phyloP scores from a whole-genome alignment of 2,329 filamentous ascomycete species.

The Grosmannia serpens region DNA sequence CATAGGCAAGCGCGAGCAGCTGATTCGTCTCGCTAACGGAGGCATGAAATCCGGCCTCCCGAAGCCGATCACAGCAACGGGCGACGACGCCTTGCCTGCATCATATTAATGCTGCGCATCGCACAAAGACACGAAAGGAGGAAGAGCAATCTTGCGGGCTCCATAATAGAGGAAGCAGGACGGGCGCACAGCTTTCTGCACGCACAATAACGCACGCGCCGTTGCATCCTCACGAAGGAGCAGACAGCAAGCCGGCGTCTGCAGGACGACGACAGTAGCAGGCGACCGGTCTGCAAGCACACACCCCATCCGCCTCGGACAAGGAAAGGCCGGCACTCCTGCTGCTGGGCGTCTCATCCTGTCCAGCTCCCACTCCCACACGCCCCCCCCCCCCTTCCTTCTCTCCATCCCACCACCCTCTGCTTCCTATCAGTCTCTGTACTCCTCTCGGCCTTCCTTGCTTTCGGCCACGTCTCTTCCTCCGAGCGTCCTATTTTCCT shows the following conservation, averaged over 20 bases:
- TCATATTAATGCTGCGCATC: background rate
- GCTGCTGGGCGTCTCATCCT: background rate
- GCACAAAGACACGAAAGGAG: background rate
- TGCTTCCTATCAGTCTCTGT: background rate
- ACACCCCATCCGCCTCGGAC: background rate
- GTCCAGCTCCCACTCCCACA: background rate
- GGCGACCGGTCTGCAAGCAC: background rate
- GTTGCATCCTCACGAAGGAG: background rate
- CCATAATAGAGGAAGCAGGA: background rate
- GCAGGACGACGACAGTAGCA: background rate
- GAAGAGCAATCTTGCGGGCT: background rate
- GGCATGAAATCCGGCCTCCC: background rate
- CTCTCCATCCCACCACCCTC: background rate
- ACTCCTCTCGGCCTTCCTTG: background rate
- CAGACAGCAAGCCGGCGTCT: background rate
- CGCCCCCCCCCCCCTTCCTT: background rate
- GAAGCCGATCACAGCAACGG: background rate
- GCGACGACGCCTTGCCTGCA: background rate
- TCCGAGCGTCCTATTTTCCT: background rate
- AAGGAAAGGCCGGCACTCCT: background rate
- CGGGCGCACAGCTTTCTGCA: background rate
- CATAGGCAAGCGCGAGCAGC: background rate
- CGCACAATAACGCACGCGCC: constrained; percentile 3
- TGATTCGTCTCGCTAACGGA: background rate
- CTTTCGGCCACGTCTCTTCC: background rate